phyloP scores from a whole-genome alignment of 75 land plant genomes.

The Pseudotsuga menziesii region DNA sequence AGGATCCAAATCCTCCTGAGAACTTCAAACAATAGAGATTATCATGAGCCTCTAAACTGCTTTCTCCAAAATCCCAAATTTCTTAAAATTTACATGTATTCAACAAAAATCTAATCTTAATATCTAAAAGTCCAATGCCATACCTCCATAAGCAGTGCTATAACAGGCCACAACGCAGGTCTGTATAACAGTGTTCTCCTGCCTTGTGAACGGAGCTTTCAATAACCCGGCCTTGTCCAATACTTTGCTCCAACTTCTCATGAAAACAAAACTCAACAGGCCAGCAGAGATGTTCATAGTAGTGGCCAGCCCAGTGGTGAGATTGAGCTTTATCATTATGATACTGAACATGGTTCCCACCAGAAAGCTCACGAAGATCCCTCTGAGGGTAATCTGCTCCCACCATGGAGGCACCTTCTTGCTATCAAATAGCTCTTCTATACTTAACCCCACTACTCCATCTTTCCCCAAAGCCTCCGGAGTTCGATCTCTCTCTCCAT shows the following conservation, averaged over 20 bases:
- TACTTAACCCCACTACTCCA: background rate
- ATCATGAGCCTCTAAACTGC: no score
- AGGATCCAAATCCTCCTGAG: slow-evolving; percentile 92
- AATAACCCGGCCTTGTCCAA: slow-evolving; percentile 41
- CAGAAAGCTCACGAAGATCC: slow-evolving; percentile 47
- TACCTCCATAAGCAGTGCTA: slow-evolving; percentile 80
- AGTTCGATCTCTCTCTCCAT: background rate
- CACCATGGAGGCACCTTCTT: slow-evolving; percentile 58
- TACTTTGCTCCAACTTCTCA: slow-evolving; percentile 54
- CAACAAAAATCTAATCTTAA: no score
- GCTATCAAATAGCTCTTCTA: slow-evolving; percentile 17
- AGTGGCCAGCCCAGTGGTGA: slow-evolving; percentile 81
- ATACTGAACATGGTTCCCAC: slow-evolving; percentile 71
- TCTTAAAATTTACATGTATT: no score
- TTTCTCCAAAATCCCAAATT: no score
- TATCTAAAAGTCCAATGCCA: background rate
- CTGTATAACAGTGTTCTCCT: slow-evolving; percentile 88
- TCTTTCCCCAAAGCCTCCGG: slow-evolving; percentile 1
- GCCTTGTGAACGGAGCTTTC: slow-evolving; percentile 65
- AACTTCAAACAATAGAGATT: no score
- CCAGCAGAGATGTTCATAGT: slow-evolving; percentile 89
- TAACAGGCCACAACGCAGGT: slow-evolving; percentile 94
- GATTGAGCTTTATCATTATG: slow-evolving; percentile 76
- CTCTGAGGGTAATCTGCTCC: slow-evolving; percentile 63
- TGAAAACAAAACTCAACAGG: slow-evolving; percentile 63